A percentile compares a stretch with the other conserved stretches of the same genome.
These are phyloP conservation scores for Phytophthora litchii DNA, from an alignment of 352 stramenopile species.

Conservation along the genomic window DNA sequence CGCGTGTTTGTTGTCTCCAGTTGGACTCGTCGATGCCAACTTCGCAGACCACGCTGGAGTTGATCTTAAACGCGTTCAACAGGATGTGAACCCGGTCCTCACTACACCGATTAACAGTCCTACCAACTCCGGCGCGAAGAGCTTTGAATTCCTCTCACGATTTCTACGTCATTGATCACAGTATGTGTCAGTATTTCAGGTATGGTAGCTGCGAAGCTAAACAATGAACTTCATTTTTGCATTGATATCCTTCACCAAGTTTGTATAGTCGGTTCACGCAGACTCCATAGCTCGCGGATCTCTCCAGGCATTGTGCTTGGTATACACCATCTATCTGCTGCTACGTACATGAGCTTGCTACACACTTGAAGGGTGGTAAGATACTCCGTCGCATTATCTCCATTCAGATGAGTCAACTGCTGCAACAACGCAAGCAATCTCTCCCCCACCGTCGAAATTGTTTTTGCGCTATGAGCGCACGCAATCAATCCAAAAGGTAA, in stretches of 20 bases:
- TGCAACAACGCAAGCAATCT: slow-evolving; percentile 25
- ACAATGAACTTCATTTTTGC: no score
- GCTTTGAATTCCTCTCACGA: slow-evolving; percentile 11
- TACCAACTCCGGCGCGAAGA: background rate
- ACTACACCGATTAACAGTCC: slow-evolving; percentile 15
- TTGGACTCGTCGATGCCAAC: slow-evolving; percentile 59
- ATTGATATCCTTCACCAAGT: no score
- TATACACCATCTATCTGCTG: slow-evolving; percentile 23
- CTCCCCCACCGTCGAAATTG: slow-evolving; percentile 24
- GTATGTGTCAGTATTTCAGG: no score
- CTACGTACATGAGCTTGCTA: slow-evolving; percentile 34
- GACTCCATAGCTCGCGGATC: slow-evolving; percentile 38
- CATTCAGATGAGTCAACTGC: slow-evolving; percentile 7
- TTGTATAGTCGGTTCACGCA: slow-evolving; percentile 2
- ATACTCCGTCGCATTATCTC: slow-evolving; percentile 16
- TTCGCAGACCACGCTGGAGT: slow-evolving; percentile 87
- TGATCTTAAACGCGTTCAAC: slow-evolving; percentile 93
- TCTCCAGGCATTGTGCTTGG: slow-evolving; percentile 13
- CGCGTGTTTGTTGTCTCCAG: no score
- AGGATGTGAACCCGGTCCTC: slow-evolving; percentile 45
- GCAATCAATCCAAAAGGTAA: slow-evolving; percentile 33
- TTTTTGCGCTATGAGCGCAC: slow-evolving; percentile 25
- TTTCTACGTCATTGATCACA: slow-evolving; percentile 6
- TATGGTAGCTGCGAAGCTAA: no score
- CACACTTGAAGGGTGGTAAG: slow-evolving; percentile 12